Evolutionary conservation across 1,284 basidiomycete species (phyloP).

Genomic region (Rhodotorula glutinis): DNA sequence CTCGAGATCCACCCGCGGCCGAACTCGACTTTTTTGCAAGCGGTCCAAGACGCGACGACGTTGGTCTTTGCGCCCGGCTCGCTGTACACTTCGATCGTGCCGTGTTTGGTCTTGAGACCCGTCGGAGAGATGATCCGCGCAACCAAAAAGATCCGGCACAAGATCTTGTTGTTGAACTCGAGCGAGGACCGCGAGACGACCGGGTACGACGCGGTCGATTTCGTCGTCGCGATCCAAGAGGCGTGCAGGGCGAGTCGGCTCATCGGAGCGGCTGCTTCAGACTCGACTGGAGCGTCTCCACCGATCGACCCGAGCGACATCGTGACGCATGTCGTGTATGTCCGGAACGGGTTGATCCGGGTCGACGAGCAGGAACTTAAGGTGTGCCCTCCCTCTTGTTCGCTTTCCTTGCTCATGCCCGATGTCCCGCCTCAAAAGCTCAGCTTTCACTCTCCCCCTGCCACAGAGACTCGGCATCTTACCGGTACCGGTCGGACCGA

Average conservation of each 20-base stretch:
- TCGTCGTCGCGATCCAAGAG: constrained; percentile 24
- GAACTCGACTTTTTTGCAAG: constrained; percentile 57
- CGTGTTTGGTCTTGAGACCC: constrained; percentile 80
- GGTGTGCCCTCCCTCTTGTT: constrained; percentile 53
- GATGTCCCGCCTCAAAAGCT: not conserved
- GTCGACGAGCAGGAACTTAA: constrained; percentile 63
- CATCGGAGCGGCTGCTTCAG: not conserved
- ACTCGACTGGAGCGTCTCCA: not conserved
- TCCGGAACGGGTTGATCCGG: constrained; percentile 61
- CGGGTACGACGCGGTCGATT: constrained; percentile 78
- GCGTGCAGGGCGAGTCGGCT: constrained; percentile 14
- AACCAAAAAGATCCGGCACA: constrained; percentile 59
- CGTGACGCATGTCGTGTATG: constrained; percentile 77
- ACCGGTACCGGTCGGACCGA: constrained; percentile 6
- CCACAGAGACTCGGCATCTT: constrained; percentile 16
- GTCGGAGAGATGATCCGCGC: constrained; percentile 68
- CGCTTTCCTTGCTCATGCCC: not conserved
- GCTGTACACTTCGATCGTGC: constrained; percentile 61
- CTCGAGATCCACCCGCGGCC: constrained; percentile 51
- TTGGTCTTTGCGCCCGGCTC: constrained; percentile 37
- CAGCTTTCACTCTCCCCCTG: not conserved
- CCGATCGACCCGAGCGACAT: constrained; percentile 43
- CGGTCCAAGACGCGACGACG: constrained; percentile 52
- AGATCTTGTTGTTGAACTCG: constrained; percentile 81
- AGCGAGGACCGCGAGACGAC: constrained; percentile 87